These are phyloP conservation scores for Tuber borchii DNA, from an alignment of 495 filamentous ascomycete genomes.

Conservation along the genomic window DNA sequence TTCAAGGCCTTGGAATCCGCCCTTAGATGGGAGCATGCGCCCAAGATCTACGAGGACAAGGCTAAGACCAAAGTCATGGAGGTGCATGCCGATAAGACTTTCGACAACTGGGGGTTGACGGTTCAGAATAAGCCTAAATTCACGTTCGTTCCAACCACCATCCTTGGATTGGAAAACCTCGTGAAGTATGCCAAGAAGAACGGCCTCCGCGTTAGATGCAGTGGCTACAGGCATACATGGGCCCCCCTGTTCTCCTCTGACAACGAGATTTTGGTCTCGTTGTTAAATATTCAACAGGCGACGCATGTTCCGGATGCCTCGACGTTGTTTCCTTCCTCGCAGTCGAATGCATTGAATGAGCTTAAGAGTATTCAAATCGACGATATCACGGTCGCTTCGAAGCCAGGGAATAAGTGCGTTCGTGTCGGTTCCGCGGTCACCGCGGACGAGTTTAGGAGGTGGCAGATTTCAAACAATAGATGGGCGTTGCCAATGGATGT, in stretches of 20 bases:
- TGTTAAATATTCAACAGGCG: slow-evolving; percentile 44
- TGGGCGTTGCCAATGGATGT: slow-evolving; percentile 50
- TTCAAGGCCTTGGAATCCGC: slow-evolving; percentile 7
- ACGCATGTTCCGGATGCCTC: slow-evolving; percentile 46
- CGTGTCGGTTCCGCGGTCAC: slow-evolving; percentile 48
- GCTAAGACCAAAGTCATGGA: slow-evolving; percentile 20
- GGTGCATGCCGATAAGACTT: slow-evolving; percentile 29
- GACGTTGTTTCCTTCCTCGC: slow-evolving; percentile 39
- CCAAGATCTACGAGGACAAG: slow-evolving; percentile 21
- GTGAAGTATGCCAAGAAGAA: slow-evolving; percentile 45
- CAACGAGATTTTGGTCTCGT: slow-evolving; percentile 50
- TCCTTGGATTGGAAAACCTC: slow-evolving; percentile 48
- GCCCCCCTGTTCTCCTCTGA: slow-evolving; percentile 46
- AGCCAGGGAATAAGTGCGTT: slow-evolving; percentile 42
- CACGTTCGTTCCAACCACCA: slow-evolving; percentile 49
- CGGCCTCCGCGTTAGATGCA: slow-evolving; percentile 46
- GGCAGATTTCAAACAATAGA: slow-evolving; percentile 43
- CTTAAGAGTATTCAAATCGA: slow-evolving; percentile 45
- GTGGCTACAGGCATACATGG: slow-evolving; percentile 52
- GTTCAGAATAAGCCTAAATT: slow-evolving; percentile 47
- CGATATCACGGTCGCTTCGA: slow-evolving; percentile 33
- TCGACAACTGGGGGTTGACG: slow-evolving; percentile 51
- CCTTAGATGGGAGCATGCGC: neutral
- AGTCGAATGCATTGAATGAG: slow-evolving; percentile 21
- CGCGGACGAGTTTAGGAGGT: slow-evolving; percentile 49